Conservation (phyloP, 371 early-diverging fungal species). For the Mortierella sp. region DNA sequence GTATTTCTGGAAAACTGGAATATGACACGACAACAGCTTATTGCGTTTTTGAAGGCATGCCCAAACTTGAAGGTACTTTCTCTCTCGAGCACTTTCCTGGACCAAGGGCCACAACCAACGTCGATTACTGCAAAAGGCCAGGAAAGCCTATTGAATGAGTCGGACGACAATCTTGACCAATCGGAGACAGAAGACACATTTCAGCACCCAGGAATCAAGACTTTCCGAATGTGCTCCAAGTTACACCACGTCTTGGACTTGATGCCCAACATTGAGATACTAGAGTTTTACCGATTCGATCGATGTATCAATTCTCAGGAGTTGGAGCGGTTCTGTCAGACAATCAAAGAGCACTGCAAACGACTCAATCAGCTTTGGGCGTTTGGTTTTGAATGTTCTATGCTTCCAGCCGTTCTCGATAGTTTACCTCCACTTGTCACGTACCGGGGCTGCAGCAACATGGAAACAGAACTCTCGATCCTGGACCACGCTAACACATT, state of each 20-base stretch:
- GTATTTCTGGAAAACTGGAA: constrained; percentile 30
- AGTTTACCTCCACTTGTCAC: constrained; percentile 2
- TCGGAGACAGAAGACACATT: background rate
- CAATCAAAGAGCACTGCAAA: constrained; percentile 22
- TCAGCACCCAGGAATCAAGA: constrained; percentile 30
- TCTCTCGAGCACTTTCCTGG: constrained; percentile 1
- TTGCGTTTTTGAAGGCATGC: constrained; percentile 31
- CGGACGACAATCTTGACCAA: background rate
- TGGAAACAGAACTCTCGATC: constrained; percentile 22
- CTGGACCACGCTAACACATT: constrained; percentile 22
- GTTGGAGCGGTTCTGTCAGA: constrained; percentile 18
- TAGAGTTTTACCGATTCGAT: constrained; percentile 44
- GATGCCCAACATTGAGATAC: constrained; percentile 26
- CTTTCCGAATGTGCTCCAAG: constrained; percentile 31
- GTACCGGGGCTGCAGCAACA: constrained; percentile 32
- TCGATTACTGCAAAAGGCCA: no score
- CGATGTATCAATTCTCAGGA: constrained; percentile 6
- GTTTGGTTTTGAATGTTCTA: constrained; percentile 46
- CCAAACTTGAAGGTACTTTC: constrained; percentile 25
- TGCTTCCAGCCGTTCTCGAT: constrained; percentile 29
- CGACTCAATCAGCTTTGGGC: constrained; percentile 23
- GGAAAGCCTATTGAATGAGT: no score
- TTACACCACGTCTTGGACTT: constrained; percentile 27
- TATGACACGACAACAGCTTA: constrained; percentile 12
- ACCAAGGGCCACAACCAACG: background rate